phyloP scores from a whole-genome alignment of 202 grass and related monocot genomes.

The Sporobolus alterniflorus region DNA sequence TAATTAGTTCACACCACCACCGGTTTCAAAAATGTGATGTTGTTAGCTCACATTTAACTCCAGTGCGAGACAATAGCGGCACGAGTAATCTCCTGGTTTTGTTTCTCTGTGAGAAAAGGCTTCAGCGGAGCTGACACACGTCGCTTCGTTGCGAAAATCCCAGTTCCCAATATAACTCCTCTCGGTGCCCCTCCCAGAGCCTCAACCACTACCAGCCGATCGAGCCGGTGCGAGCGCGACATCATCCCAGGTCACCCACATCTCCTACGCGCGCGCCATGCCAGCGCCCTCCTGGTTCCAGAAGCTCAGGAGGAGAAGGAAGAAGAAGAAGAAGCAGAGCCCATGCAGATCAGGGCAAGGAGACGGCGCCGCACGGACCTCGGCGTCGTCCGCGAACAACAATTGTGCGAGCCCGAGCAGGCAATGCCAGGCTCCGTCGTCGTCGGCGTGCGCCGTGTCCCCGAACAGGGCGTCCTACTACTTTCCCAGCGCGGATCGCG shows the following conservation, averaged over 20 bases:
- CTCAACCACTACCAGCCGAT: background rate
- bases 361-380: background rate
- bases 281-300: slow-evolving; percentile 54
- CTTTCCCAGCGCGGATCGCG: slow-evolving; percentile 63
- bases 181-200: background rate
- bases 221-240: background rate
- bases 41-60: background rate
- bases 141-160: background rate
- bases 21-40: background rate
- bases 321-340: slow-evolving; percentile 12
- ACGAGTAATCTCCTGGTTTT: background rate
- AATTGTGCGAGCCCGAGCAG: background rate
- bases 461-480: slow-evolving; percentile 90
- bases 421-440: background rate
- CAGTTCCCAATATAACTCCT: slow-evolving; percentile 16
- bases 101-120: background rate
- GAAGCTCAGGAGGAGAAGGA: slow-evolving; percentile 49
- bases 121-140: background rate
- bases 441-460: slow-evolving; percentile 12
- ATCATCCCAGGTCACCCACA: too few relatives aligned
- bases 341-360: background rate
- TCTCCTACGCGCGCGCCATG: slow-evolving; percentile 53
- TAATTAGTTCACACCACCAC: background rate
- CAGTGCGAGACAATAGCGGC: background rate
- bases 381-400: background rate